phyloP scores from a whole-genome alignment of 2,329 filamentous ascomycete species.

The Tolypocladium sp. region DNA sequence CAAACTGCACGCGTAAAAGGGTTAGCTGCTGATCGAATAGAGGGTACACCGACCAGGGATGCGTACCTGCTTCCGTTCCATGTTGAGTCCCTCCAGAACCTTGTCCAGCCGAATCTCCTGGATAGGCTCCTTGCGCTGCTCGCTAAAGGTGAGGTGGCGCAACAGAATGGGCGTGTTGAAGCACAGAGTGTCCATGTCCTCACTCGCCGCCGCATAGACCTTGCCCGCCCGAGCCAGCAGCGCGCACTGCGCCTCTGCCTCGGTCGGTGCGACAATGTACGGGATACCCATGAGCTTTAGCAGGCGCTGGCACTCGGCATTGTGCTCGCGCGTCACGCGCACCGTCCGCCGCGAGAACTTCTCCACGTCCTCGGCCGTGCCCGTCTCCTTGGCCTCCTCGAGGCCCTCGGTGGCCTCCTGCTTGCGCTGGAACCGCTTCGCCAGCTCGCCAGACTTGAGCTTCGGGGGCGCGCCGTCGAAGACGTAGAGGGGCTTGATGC shows the following conservation, averaged over 20 bases:
- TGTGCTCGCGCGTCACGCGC: slow-evolving; percentile 91
- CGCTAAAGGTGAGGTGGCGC: slow-evolving; percentile 90
- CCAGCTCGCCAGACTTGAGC: slow-evolving; percentile 93
- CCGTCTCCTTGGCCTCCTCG: slow-evolving; percentile 94
- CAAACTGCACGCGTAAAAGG: slow-evolving; percentile 54
- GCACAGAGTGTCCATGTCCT: slow-evolving; percentile 98
- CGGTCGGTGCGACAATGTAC: slow-evolving; percentile 89
- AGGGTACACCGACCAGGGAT: neutral
- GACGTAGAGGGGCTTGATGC: slow-evolving; percentile 96
- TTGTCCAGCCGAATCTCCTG: slow-evolving; percentile 87
- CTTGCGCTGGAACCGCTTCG: slow-evolving; percentile 93
- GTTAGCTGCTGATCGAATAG: neutral
- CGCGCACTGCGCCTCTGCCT: slow-evolving; percentile 95
- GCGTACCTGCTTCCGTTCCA: slow-evolving; percentile 75
- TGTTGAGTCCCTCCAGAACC: slow-evolving; percentile 75
- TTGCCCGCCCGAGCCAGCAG: slow-evolving; percentile 82
- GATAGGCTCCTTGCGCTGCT: slow-evolving; percentile 95
- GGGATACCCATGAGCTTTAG: slow-evolving; percentile 94
- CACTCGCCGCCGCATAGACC: slow-evolving; percentile 91
- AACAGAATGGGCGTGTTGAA: slow-evolving; percentile 88
- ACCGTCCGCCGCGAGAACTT: slow-evolving; percentile 94
- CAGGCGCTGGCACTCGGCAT: slow-evolving; percentile 83
- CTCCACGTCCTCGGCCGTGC: slow-evolving; percentile 93
- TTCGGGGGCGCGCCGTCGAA: slow-evolving; percentile 96
- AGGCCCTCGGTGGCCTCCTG: slow-evolving; percentile 81